Conservation (phyloP, 225 moss, liverwort and hornwort species). For the Pleurozium schreberi region DNA sequence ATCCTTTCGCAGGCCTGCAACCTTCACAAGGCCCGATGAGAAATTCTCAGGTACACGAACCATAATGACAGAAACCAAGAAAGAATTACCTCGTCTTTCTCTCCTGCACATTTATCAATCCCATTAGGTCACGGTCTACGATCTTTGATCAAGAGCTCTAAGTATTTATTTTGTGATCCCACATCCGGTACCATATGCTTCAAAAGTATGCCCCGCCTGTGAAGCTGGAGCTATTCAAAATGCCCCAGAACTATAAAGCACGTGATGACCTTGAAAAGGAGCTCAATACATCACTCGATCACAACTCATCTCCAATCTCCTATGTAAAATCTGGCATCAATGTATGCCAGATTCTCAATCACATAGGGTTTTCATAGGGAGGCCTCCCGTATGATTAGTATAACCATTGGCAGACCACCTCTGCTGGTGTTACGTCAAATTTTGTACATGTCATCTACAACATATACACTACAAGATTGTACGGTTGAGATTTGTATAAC, state of each 20-base stretch:
- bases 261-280: not conserved
- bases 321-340: not conserved
- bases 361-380: not conserved
- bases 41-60: conserved; percentile 25
- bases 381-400: not conserved
- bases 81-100: not conserved
- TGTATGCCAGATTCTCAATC: not conserved
- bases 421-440: too few species aligned
- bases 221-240: not conserved
- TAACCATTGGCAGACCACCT: not conserved
- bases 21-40: conserved; percentile 62
- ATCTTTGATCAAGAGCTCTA: not conserved
- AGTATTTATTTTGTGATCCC: not conserved
- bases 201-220: not conserved
- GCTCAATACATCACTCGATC: not conserved
- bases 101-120: not conserved
- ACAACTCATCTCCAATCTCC: not conserved
- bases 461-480: too few species aligned
- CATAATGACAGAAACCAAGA: not conserved
- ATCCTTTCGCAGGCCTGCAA: conserved; percentile 92
- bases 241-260: not conserved
- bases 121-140: not conserved
- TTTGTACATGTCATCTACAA: too few species aligned
- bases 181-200: not conserved
- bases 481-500: too few species aligned